Evolutionary conservation across 495 filamentous ascomycete species (phyloP).

Genomic region (Penicillium lagena): DNA sequence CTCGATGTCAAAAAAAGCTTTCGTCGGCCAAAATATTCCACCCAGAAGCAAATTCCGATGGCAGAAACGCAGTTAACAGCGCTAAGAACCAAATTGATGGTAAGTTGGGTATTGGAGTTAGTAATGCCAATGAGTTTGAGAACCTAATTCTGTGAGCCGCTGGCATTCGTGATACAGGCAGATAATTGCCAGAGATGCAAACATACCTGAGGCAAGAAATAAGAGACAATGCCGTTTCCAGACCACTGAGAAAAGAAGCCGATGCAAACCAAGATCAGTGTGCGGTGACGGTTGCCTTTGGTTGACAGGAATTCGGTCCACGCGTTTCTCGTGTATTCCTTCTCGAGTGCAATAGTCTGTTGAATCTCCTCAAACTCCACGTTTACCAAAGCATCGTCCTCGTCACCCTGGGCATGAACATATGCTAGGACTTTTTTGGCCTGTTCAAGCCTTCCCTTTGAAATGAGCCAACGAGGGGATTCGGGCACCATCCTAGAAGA

Average conservation of each 20-base stretch:
- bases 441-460: conserved; percentile 21
- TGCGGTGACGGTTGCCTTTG: conserved; percentile 59
- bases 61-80: conserved; percentile 35
- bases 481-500: conserved; percentile 31
- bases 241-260: conserved; percentile 49
- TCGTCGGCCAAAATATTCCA: conserved; percentile 32
- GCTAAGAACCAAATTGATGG: conserved; percentile 23
- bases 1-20: conserved; percentile 32
- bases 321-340: conserved; percentile 20
- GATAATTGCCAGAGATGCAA: background rate
- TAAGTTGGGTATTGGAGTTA: conserved; percentile 37
- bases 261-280: conserved; percentile 49
- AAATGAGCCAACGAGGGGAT: conserved; percentile 30
- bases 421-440: conserved; percentile 24
- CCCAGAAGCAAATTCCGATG: conserved; percentile 30
- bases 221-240: conserved; percentile 35
- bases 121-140: conserved; percentile 49
- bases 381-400: conserved; percentile 10
- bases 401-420: conserved; percentile 20
- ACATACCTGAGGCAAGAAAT: conserved; percentile 31
- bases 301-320: conserved; percentile 54
- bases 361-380: conserved; percentile 21
- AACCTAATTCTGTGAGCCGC: conserved; percentile 27
- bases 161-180: conserved; percentile 1
- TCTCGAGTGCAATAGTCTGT: conserved; percentile 17